phyloP scores from a whole-genome alignment of 306 rosid genomes.

The Ammopiptanthus mongolicus region DNA sequence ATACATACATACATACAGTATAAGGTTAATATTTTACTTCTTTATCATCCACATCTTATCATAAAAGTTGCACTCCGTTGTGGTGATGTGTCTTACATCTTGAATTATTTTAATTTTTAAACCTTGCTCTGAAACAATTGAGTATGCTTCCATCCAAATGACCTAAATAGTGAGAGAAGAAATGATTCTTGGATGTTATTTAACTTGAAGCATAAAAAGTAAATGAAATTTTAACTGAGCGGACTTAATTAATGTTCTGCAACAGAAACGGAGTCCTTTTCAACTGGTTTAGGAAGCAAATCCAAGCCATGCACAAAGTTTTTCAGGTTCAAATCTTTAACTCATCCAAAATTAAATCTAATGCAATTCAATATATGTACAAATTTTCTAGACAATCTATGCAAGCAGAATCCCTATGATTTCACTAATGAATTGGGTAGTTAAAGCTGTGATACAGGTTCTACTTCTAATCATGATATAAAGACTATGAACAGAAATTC shows the following conservation, averaged over 20 bases:
- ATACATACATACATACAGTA: too few relatives aligned
- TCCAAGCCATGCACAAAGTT: slow-evolving; percentile 99
- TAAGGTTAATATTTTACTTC: not conserved
- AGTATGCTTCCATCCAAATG: too few relatives aligned
- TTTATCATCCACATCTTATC: not conserved
- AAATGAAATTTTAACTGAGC: slow-evolving; percentile 55
- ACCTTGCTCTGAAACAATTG: not conserved
- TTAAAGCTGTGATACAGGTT: slow-evolving; percentile 85
- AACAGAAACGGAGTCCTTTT: slow-evolving; percentile 86
- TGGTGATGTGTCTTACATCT: too few relatives aligned
- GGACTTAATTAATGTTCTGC: slow-evolving; percentile 81
- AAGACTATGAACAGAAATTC: slow-evolving; percentile 61
- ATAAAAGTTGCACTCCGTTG: too few relatives aligned
- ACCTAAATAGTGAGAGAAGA: slow-evolving; percentile 1
- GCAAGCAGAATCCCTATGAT: slow-evolving; percentile 40
- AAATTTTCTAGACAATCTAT: slow-evolving; percentile 34
- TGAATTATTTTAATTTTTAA: not conserved
- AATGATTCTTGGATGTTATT: slow-evolving; percentile 30
- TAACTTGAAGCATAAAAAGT: slow-evolving; percentile 42
- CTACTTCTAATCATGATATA: slow-evolving; percentile 61
- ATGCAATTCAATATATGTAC: slow-evolving; percentile 39
- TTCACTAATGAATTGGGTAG: slow-evolving; percentile 66
- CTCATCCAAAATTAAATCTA: slow-evolving; percentile 63
- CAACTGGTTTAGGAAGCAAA: slow-evolving; percentile 97
- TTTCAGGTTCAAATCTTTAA: slow-evolving; percentile 99